phyloP scores from a whole-genome alignment of 768 basidiomycete species.

The Tremella fuciformis region DNA sequence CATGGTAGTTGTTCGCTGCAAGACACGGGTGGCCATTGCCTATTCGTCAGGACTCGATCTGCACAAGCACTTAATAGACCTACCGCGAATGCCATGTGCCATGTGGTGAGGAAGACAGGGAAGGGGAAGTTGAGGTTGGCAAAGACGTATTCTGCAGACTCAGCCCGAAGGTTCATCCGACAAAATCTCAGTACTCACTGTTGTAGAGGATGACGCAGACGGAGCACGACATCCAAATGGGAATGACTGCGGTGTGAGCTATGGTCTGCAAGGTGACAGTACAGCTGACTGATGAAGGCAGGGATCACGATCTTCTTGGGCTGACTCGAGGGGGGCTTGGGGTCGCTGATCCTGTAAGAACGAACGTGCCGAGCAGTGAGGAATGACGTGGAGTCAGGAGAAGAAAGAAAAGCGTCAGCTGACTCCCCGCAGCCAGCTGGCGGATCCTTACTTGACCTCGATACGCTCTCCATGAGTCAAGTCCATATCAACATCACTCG shows the following conservation, averaged over 20 bases:
- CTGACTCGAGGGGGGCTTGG: constrained; percentile 25
- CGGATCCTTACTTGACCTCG: constrained; percentile 44
- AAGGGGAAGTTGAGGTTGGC: constrained; percentile 69
- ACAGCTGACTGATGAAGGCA: constrained; percentile 41
- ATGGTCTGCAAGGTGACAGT: not conserved
- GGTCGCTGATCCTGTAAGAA: constrained; percentile 28
- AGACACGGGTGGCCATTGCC: constrained; percentile 45
- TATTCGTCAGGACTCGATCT: constrained; percentile 14
- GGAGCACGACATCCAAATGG: constrained; percentile 86
- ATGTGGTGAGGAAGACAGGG: constrained; percentile 91
- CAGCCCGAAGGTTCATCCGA: not conserved
- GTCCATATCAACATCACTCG: constrained; percentile 41
- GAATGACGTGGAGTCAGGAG: no score
- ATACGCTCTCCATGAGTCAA: constrained; percentile 36
- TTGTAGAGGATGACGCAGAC: constrained; percentile 94
- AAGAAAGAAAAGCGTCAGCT: no score
- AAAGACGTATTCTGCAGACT: constrained; percentile 46
- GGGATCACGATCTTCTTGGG: constrained; percentile 50
- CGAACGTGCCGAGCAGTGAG: no score
- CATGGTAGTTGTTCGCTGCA: constrained; percentile 49
- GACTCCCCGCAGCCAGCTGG: not conserved
- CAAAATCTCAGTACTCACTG: constrained; percentile 62
- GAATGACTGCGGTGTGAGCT: constrained; percentile 55
- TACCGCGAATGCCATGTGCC: constrained; percentile 69
- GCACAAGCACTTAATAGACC: constrained; percentile 30